These are phyloP conservation scores for Hypholoma sublateritium DNA, from an alignment of 768 basidiomycete genomes.

Conservation along the genomic window DNA sequence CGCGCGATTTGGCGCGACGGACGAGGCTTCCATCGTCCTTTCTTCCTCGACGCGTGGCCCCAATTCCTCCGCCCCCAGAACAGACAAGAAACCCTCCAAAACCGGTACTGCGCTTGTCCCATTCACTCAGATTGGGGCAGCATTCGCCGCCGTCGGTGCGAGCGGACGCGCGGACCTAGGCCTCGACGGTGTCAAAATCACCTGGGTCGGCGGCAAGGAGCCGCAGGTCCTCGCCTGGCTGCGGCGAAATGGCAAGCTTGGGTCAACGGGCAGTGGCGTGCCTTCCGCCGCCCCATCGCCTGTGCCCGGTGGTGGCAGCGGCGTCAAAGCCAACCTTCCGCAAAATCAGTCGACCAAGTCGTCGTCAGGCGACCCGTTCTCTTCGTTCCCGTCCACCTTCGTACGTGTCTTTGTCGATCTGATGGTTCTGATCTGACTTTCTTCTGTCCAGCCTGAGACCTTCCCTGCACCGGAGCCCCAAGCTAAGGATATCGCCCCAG, in stretches of 20 bases:
- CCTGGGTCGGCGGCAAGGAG: constrained; percentile 75
- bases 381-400: constrained; percentile 62
- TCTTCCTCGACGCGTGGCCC: constrained; percentile 47
- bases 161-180: constrained; percentile 50
- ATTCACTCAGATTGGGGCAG: constrained; percentile 73
- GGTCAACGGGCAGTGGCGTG: constrained; percentile 20
- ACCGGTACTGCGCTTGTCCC: constrained; percentile 71
- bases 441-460: constrained; percentile 28
- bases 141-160: constrained; percentile 74
- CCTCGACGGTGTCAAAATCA: constrained; percentile 61
- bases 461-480: constrained; percentile 20
- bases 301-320: constrained; percentile 3
- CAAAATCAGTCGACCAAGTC: constrained; percentile 28
- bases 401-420: constrained; percentile 31
- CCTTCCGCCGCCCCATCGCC: constrained; percentile 6
- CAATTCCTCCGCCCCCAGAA: constrained; percentile 48
- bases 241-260: constrained; percentile 69
- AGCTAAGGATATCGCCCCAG: constrained; percentile 26
- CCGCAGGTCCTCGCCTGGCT: constrained; percentile 74
- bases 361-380: constrained; percentile 38
- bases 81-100: constrained; percentile 59
- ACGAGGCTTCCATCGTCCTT: constrained; percentile 65
- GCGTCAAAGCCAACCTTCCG: constrained; percentile 23
- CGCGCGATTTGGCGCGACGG: constrained; percentile 59
- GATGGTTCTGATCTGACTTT: constrained; percentile 3